Evolutionary conservation across 148 eudicot genomes (phyloP), one percentile per base, ranked within the genome.

Genomic region (Vaccinium macrocarpon): DNA sequence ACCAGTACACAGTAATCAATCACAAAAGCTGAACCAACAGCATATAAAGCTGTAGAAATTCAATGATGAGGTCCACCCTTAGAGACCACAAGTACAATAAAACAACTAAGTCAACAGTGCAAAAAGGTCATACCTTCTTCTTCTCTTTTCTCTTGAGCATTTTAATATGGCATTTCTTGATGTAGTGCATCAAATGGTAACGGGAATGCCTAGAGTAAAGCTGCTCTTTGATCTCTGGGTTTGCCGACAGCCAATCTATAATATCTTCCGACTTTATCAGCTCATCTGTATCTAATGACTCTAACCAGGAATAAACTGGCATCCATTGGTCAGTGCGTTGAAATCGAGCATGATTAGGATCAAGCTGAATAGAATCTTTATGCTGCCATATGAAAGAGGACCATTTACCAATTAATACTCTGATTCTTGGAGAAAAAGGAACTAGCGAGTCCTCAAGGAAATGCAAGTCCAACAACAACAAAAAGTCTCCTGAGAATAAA

Each of bases 231-330:
- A 93, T 84, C 42, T 91, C 91, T n/a, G 97, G 92, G 85, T 96
- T 95, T 5, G 83, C 89, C 53, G 92, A 76, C 68, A 96, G 89
- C 99, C 99, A 96, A 84, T 96, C 94, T 48, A 92, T 46, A 18
- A 96, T 92, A 13, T 96, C 99, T 66, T 96, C 90, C 70, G 98
- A 90, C 88, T 91, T 93, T 68, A 96, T 88, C 35, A 95, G 93
- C 84, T 96, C 98, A 84, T 93, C 95, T 12, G 90, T 81, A 76
- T 94, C 90, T 82, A 96, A 87, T 10, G 99, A 89, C 57, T 96
- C 99, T 83, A 96, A 90, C 99, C 99, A 96, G 6, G 95, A 71
- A 90, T 96, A 96, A 71, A 96, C 97, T 79, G 99, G 99, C 88
- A 85, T 87, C 99, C 99, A 96, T 35, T 86, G 93, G 83, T 96